Evolutionary conservation across 495 filamentous ascomycete genomes (phyloP).

Genomic region (Extremus antarcticus): DNA sequence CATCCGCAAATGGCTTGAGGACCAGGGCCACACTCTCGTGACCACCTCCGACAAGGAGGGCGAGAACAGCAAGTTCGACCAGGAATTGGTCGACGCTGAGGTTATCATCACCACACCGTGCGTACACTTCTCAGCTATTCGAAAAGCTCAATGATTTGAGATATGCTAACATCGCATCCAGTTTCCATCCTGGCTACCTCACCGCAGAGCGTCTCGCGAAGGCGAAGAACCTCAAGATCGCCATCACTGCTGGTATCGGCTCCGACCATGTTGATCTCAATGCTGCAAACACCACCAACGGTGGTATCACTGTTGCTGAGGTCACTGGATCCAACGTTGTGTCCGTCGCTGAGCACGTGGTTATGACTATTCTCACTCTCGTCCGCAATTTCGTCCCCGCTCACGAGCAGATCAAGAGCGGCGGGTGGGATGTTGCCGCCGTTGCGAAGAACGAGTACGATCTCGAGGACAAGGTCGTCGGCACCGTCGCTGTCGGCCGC

Average conservation of each 20-base stretch:
- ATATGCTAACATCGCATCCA: conserved; percentile 28
- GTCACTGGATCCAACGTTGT: conserved; percentile 64
- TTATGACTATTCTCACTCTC: conserved; percentile 95
- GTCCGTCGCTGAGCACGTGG: conserved; percentile 52
- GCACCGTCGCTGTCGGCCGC: conserved; percentile 92
- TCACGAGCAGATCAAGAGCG: conserved; percentile 79
- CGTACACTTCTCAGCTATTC: conserved; percentile 22
- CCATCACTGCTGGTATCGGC: conserved; percentile 92
- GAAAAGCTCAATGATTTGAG: not conserved
- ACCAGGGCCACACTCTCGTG: conserved; percentile 85
- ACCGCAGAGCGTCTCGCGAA: conserved; percentile 92
- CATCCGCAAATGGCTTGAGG: conserved; percentile 90
- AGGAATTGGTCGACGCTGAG: conserved; percentile 91
- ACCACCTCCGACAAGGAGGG: conserved; percentile 98
- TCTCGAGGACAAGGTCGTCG: conserved; percentile 93
- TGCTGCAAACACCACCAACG: conserved; percentile 96
- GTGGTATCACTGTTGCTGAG: conserved; percentile 92
- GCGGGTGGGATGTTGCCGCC: conserved; percentile 91
- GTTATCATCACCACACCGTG: conserved; percentile 99
- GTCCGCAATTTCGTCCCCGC: conserved; percentile 98
- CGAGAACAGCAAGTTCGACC: conserved; percentile 83
- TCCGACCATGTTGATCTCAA: conserved; percentile 97
- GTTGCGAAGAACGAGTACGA: conserved; percentile 97
- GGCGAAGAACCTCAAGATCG: conserved; percentile 95
- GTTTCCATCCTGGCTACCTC: conserved; percentile 98